Percentiles rank a stretch among this genome's conserved stretches.
Evolutionary conservation across 352 stramenopile species (phyloP).

Genomic region (Phytophthora pinifolia): DNA sequence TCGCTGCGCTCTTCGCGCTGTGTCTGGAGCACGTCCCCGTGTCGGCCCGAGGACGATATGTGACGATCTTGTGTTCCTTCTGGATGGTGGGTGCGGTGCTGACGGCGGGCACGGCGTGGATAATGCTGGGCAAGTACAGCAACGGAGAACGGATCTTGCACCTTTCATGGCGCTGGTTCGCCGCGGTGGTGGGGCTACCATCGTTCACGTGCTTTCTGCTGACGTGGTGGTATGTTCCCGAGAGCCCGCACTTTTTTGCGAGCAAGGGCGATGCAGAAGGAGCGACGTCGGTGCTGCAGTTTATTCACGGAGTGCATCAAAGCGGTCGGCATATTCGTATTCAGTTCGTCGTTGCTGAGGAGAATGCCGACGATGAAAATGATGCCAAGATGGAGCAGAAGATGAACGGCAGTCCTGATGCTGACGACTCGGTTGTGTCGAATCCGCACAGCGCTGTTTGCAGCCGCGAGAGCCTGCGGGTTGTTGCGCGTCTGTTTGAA

Average conservation of each 20-base stretch:
- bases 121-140: conserved; percentile 77
- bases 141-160: conserved; percentile 63
- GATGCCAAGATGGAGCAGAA: conserved; percentile 18
- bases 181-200: conserved; percentile 67
- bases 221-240: conserved; percentile 68
- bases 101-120: conserved; percentile 80
- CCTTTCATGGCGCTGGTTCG: conserved; percentile 85
- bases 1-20: conserved; percentile 84
- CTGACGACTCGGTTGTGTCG: not conserved
- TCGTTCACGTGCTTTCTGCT: conserved; percentile 71
- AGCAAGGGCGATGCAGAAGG: conserved; percentile 59
- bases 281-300: conserved; percentile 58
- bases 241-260: conserved; percentile 80
- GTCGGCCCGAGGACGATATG: conserved; percentile 62
- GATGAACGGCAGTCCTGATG: conserved; percentile 8
- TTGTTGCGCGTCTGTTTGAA: conserved; percentile 54
- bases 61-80: conserved; percentile 90
- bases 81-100: conserved; percentile 91
- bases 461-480: conserved; percentile 58
- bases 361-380: conserved; percentile 27
- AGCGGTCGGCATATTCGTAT: conserved; percentile 60
- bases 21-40: conserved; percentile 86
- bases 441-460: conserved; percentile 34
- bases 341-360: conserved; percentile 62
- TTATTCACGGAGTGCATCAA: conserved; percentile 57